Conservation (phyloP, 1,284 basidiomycete species). For the Irpex sp. region DNA sequence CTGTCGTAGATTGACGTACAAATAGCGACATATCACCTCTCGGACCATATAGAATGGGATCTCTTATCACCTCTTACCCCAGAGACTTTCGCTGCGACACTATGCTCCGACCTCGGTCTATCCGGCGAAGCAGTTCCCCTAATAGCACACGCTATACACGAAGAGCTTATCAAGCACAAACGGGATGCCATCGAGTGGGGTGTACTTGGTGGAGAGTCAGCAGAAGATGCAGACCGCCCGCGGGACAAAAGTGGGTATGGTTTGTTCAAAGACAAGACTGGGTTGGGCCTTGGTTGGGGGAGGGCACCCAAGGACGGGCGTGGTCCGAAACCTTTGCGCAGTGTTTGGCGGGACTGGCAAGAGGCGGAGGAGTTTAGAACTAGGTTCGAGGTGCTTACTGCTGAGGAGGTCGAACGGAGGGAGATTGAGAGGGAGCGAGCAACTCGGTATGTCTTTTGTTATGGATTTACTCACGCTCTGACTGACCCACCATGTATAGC, state of each 20-base stretch:
- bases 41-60: constrained; percentile 99
- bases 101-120: constrained; percentile 87
- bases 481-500: constrained; percentile 30
- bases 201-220: constrained; percentile 60
- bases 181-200: constrained; percentile 94
- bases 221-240: constrained; percentile 26
- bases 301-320: constrained; percentile 65
- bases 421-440: constrained; percentile 83
- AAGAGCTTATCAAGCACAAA: constrained; percentile 93
- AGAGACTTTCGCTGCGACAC: constrained; percentile 77
- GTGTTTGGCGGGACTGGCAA: constrained; percentile 94
- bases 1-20: constrained; percentile 89
- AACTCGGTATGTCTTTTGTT: constrained; percentile 38
- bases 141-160: constrained; percentile 90
- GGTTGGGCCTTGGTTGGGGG: constrained; percentile 68
- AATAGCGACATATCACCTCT: constrained; percentile 85
- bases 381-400: constrained; percentile 80
- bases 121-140: constrained; percentile 86
- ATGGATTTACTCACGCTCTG: constrained; percentile 6
- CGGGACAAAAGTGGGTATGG: constrained; percentile 48
- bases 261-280: constrained; percentile 74
- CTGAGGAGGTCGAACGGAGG: constrained; percentile 88
- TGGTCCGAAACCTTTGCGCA: constrained; percentile 80
- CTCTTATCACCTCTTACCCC: constrained; percentile 90
- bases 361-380: constrained; percentile 92